phyloP scores from a whole-genome alignment of 2,329 filamentous ascomycete species.

The Cercospora berteroae region DNA sequence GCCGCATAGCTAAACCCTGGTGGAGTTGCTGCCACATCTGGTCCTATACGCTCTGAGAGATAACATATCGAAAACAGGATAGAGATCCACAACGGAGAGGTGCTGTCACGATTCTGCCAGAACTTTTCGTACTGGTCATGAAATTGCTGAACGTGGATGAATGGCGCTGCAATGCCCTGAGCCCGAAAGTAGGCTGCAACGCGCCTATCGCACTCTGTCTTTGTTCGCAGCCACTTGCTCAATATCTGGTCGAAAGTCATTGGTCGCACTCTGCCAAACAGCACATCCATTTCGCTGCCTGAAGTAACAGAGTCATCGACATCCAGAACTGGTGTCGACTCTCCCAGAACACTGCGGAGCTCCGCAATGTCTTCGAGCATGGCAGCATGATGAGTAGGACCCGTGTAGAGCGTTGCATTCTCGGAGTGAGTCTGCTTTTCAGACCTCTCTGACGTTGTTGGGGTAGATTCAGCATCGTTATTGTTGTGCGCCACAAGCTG shows the following conservation, averaged over 20 bases:
- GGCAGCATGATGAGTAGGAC: conserved; percentile 21
- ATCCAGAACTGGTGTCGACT: neutral
- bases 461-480: neutral
- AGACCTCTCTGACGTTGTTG: neutral
- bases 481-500: conserved; percentile 5
- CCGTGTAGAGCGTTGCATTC: conserved; percentile 9
- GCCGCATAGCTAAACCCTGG: conserved; percentile 10
- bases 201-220: conserved; percentile 15
- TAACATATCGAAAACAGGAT: conserved; percentile 42
- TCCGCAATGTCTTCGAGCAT: conserved; percentile 23
- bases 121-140: conserved; percentile 43
- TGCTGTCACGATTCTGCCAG: conserved; percentile 42
- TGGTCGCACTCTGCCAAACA: conserved; percentile 15
- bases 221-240: conserved; percentile 12
- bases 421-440: neutral
- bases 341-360: conserved; percentile 15
- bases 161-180: conserved; percentile 19
- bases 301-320: neutral
- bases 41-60: conserved; percentile 14
- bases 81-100: conserved; percentile 46
- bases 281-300: conserved; percentile 14
- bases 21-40: neutral
- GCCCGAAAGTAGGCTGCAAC: conserved; percentile 20
- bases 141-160: conserved; percentile 19
- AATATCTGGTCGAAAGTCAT: conserved; percentile 11